These are phyloP conservation scores for Pichia exigua DNA, from an alignment of 805 yeast genomes.

Conservation along the genomic window DNA sequence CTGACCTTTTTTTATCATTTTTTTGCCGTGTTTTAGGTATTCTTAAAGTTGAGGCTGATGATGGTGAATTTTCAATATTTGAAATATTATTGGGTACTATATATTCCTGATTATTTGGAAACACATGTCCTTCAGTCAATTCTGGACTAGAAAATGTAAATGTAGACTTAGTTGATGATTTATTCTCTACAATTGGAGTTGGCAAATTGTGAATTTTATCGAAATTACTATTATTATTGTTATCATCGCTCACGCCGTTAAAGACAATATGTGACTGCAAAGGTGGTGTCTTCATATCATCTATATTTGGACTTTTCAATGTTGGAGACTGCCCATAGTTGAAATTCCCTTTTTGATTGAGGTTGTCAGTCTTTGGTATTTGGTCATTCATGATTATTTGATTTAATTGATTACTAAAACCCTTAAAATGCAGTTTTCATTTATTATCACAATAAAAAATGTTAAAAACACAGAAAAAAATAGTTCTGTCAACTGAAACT, in stretches of 20 bases:
- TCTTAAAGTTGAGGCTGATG: neutral
- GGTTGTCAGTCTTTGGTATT: neutral
- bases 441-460: neutral
- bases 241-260: neutral
- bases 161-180: neutral
- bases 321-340: neutral
- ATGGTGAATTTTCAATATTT: neutral
- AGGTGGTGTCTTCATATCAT: slow-evolving; percentile 9
- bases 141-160: neutral
- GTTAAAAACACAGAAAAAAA: neutral
- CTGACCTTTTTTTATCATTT: neutral
- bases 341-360: neutral
- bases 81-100: neutral
- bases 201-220: slow-evolving; percentile 18
- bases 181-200: slow-evolving; percentile 14
- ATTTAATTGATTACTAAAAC: neutral
- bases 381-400: neutral
- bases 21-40: neutral
- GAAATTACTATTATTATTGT: neutral
- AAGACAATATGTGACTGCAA: neutral
- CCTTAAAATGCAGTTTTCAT: neutral
- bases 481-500: neutral
- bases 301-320: neutral
- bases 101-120: neutral
- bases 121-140: neutral